A percentile compares a stretch with the other conserved stretches of the same genome.
These are phyloP conservation scores for Fusarium vanettenii DNA, from an alignment of 2,329 filamentous ascomycete species.

Conservation along the genomic window DNA sequence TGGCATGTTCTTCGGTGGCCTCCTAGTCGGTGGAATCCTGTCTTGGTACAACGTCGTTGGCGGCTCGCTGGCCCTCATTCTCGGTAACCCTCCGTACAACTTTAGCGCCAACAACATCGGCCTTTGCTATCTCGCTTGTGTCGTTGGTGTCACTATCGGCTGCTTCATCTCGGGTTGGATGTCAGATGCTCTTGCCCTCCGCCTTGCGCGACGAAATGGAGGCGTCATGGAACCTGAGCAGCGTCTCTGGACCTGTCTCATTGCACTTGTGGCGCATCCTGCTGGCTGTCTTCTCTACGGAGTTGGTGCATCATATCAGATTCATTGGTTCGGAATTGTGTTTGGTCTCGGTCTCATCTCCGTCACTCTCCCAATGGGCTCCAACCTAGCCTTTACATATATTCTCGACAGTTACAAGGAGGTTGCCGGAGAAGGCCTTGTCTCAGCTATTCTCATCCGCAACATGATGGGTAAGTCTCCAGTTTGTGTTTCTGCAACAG, in stretches of 20 bases:
- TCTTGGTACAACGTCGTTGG: constrained; percentile 39
- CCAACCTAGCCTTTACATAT: constrained; percentile 38
- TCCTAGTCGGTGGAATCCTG: constrained; percentile 40
- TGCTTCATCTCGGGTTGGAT: constrained; percentile 39
- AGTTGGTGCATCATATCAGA: constrained; percentile 35
- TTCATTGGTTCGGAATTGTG: constrained; percentile 41
- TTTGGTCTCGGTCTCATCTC: constrained; percentile 39
- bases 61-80: constrained; percentile 35
- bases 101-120: constrained; percentile 38
- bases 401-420: constrained; percentile 42
- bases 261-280: constrained; percentile 37
- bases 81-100: constrained; percentile 39
- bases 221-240: constrained; percentile 44
- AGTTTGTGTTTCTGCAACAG: fast-evolving
- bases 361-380: constrained; percentile 34
- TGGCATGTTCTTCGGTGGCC: constrained; percentile 37
- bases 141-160: constrained; percentile 36
- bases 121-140: constrained; percentile 34
- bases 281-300: constrained; percentile 39
- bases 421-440: constrained; percentile 35
- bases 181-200: constrained; percentile 31
- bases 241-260: constrained; percentile 36
- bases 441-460: constrained; percentile 38
- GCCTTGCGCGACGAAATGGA: constrained; percentile 34
- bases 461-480: constrained; percentile 34